These are phyloP conservation scores for Aspergillus panamensis DNA, from an alignment of 495 filamentous ascomycete genomes.

Conservation along the genomic window DNA sequence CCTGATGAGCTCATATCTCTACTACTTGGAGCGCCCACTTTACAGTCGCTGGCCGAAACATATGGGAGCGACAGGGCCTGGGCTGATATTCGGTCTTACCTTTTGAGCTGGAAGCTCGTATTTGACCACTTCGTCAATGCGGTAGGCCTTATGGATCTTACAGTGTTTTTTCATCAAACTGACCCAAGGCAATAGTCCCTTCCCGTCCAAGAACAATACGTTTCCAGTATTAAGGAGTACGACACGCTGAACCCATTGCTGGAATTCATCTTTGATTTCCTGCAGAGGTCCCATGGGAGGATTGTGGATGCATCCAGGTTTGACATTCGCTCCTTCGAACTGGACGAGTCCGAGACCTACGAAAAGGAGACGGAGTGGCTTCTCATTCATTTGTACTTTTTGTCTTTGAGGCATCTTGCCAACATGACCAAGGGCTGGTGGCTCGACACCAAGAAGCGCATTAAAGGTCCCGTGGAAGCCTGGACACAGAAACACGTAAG, in stretches of 20 bases:
- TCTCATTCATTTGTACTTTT: constrained; percentile 80
- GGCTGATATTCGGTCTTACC: constrained; percentile 61
- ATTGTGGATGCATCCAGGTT: constrained; percentile 65
- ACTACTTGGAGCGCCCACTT: constrained; percentile 49
- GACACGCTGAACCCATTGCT: constrained; percentile 66
- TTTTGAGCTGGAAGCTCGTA: constrained; percentile 87
- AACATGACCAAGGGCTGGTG: constrained; percentile 85
- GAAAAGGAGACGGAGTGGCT: constrained; percentile 77
- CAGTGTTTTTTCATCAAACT: constrained; percentile 9
- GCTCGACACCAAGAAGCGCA: constrained; percentile 70
- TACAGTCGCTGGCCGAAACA: constrained; percentile 47
- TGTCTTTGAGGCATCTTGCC: constrained; percentile 69
- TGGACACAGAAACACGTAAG: constrained; percentile 77
- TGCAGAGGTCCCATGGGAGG: constrained; percentile 66
- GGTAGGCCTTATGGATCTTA: constrained; percentile 37
- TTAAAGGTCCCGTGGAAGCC: constrained; percentile 64
- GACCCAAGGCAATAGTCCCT: constrained; percentile 53
- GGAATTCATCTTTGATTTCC: constrained; percentile 74
- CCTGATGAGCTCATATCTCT: constrained; percentile 69
- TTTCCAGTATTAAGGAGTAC: constrained; percentile 68
- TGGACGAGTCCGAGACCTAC: constrained; percentile 52
- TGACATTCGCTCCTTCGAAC: constrained; percentile 65
- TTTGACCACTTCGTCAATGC: constrained; percentile 83
- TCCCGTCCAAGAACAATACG: constrained; percentile 76
- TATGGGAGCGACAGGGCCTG: constrained; percentile 40